Percentiles rank a stretch among this genome's conserved stretches.
Conservation (phyloP, 305 asterid genomes). For the Salvia sclarea region DNA sequence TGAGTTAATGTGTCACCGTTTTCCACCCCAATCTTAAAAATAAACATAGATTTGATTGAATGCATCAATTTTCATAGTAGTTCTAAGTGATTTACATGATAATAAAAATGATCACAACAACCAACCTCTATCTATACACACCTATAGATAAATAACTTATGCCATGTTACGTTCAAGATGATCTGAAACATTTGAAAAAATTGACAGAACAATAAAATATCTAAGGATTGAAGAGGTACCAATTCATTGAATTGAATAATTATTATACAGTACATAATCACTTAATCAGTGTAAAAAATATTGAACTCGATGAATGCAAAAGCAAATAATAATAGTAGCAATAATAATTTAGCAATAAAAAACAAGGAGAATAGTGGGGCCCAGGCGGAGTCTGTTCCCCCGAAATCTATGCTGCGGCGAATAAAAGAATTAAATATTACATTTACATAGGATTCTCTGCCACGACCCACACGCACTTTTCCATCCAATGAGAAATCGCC, state of each 20-base stretch:
- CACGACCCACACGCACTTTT: slow-evolving; percentile 7
- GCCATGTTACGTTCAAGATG: neutral
- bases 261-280: no score
- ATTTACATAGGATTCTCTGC: slow-evolving; percentile 47
- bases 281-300: neutral
- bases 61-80: no score
- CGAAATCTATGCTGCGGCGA: slow-evolving; percentile 42
- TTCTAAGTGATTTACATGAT: no score
- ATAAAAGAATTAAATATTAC: slow-evolving; percentile 12
- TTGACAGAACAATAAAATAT: neutral
- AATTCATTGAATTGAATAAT: neutral
- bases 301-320: no score
- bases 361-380: neutral
- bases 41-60: no score
- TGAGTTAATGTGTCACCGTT: no score
- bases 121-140: no score
- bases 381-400: slow-evolving; percentile 29
- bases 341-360: neutral
- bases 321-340: no score
- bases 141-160: no score
- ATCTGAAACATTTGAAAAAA: neutral
- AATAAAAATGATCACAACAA: no score
- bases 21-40: no score
- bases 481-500: slow-evolving; percentile 19
- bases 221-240: neutral